Percentiles rank a stretch among this genome's conserved stretches.
These are phyloP conservation scores for Periconia sp. DNA, from an alignment of 2,329 filamentous ascomycete genomes.

Conservation along the genomic window DNA sequence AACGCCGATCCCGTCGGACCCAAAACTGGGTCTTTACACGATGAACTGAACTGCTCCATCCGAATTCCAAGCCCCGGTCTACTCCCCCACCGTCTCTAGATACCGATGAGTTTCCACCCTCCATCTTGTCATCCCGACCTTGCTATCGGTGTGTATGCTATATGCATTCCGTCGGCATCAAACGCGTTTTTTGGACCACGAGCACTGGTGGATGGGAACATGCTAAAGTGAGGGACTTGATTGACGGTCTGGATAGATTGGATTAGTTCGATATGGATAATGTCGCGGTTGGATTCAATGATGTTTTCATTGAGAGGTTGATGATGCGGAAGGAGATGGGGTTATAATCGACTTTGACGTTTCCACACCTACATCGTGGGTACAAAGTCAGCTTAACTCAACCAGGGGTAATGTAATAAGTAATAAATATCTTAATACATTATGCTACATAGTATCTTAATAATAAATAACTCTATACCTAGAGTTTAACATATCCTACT, in stretches of 20 bases:
- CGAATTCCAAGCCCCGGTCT: slow-evolving; percentile 9
- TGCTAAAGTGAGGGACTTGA: slow-evolving; percentile 53
- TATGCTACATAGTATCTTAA: no score
- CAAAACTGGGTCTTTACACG: slow-evolving; percentile 47
- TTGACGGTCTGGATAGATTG: slow-evolving; percentile 47
- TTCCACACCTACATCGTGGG: no score
- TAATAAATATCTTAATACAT: no score
- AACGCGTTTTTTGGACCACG: slow-evolving; percentile 57
- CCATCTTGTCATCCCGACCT: slow-evolving; percentile 47
- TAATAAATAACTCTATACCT: no score
- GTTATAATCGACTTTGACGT: no score
- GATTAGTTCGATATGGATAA: slow-evolving; percentile 18
- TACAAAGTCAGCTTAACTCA: no score
- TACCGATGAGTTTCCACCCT: slow-evolving; percentile 11
- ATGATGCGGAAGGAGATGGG: slow-evolving; percentile 47
- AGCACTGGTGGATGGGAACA: slow-evolving; percentile 53
- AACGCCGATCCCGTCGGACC: neutral
- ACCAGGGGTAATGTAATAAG: no score
- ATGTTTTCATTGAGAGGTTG: slow-evolving; percentile 54
- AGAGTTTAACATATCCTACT: no score
- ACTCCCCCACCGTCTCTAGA: neutral
- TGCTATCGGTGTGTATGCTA: slow-evolving; percentile 57
- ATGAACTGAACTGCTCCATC: slow-evolving; percentile 45
- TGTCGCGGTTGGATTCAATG: slow-evolving; percentile 15
- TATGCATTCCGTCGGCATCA: slow-evolving; percentile 56